phyloP scores from a whole-genome alignment of 2,329 filamentous ascomycete genomes.

The Aspergillus ochraceus region DNA sequence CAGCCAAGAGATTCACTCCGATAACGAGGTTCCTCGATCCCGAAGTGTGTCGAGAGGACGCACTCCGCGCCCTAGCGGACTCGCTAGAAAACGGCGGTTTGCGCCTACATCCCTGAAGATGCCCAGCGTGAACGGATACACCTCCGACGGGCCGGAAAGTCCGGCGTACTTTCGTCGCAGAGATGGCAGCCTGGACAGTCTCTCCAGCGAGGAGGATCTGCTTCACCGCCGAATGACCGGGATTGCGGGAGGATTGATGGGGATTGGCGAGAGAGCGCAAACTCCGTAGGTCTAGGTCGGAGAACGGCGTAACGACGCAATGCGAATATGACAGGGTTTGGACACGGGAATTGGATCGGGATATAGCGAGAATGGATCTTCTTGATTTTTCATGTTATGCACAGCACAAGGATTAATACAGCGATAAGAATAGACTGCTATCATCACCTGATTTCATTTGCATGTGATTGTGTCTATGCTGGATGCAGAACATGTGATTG shows the following conservation, averaged over 20 bases:
- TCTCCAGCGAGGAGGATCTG: slow-evolving; percentile 59
- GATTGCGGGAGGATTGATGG: slow-evolving; percentile 54
- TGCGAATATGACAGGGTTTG: background rate
- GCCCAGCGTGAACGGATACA: slow-evolving; percentile 14
- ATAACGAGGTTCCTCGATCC: background rate
- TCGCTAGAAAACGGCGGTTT: slow-evolving; percentile 11
- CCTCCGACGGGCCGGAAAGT: slow-evolving; percentile 22
- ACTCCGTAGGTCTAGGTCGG: slow-evolving; percentile 24
- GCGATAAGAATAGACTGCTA: background rate
- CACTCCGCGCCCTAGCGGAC: slow-evolving; percentile 3
- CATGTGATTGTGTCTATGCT: slow-evolving; percentile 1
- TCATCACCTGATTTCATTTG: background rate
- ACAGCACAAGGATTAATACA: background rate
- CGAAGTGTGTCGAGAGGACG: slow-evolving; percentile 14
- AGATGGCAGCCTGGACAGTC: slow-evolving; percentile 51
- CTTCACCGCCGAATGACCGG: slow-evolving; percentile 58
- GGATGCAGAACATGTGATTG: slow-evolving; percentile 5
- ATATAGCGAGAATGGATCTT: background rate
- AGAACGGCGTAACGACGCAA: background rate
- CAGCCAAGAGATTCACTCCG: background rate
- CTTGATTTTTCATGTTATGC: background rate
- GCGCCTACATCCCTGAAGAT: slow-evolving; percentile 21
- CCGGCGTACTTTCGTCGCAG: slow-evolving; percentile 21
- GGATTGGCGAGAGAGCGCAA: slow-evolving; percentile 38
- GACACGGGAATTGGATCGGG: background rate